phyloP scores from a whole-genome alignment of 306 rosid genomes.

The Vicia faba region DNA sequence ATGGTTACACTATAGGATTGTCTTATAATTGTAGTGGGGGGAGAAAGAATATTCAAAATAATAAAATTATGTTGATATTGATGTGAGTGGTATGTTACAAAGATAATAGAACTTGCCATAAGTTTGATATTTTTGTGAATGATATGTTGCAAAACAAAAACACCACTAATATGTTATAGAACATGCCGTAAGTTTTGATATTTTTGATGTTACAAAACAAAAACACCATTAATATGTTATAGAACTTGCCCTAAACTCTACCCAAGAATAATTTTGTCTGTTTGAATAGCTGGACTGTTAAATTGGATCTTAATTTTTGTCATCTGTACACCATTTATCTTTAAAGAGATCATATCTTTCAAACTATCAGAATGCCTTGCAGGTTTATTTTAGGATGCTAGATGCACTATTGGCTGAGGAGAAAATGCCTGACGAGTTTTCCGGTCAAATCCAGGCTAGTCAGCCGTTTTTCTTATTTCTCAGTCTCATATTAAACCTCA shows the following conservation, averaged over 20 bases:
- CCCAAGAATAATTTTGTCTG: conserved; percentile 24
- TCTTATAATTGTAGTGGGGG: not conserved
- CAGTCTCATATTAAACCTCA: conserved; percentile 6
- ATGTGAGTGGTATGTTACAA: conserved; percentile 1
- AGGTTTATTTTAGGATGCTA: conserved; percentile 81
- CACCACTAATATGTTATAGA: too few species aligned
- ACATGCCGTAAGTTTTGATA: too few species aligned
- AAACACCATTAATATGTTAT: too few species aligned
- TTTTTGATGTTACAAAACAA: too few species aligned
- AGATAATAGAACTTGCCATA: not conserved
- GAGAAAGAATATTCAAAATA: conserved; percentile 1
- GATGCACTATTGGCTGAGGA: conserved; percentile 84
- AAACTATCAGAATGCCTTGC: conserved; percentile 38
- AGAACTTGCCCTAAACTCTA: not conserved
- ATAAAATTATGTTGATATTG: conserved; percentile 8
- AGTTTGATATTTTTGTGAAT: too few species aligned
- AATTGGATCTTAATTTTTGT: conserved; percentile 27
- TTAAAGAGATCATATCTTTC: conserved; percentile 28
- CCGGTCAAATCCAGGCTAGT: conserved; percentile 72
- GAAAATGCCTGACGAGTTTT: conserved; percentile 62
- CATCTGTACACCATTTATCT: conserved; percentile 20
- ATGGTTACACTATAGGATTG: conserved; percentile 1
- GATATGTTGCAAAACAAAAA: too few species aligned
- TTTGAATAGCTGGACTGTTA: conserved; percentile 30
- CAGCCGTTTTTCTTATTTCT: conserved; percentile 16